Conservation (phyloP, 2,329 filamentous ascomycete species). For the Cladosporium sp. region DNA sequence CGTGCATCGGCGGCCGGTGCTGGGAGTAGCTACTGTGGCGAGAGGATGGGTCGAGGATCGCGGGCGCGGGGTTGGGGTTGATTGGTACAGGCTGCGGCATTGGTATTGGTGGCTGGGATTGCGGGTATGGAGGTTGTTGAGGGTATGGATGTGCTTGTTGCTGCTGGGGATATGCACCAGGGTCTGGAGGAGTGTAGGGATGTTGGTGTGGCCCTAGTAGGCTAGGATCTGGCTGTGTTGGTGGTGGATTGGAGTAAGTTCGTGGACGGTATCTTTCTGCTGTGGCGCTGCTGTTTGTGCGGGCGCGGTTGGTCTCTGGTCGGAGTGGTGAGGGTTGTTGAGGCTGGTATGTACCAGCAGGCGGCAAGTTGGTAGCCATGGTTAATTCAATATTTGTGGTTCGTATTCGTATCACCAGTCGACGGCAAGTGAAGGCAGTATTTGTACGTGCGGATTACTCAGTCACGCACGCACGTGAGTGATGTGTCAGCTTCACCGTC, state of each 20-base stretch:
- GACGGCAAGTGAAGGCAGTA: too few relatives aligned
- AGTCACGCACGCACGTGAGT: not conserved
- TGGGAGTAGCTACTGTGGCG: slow-evolving; percentile 6
- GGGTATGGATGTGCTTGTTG: not conserved
- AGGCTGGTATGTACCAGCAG: not conserved
- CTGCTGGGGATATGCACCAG: not conserved
- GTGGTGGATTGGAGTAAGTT: slow-evolving; percentile 7
- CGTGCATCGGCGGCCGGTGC: not conserved
- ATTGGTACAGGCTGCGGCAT: not conserved
- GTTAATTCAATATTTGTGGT: not conserved
- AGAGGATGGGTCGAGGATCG: not conserved
- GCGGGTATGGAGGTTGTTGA: not conserved
- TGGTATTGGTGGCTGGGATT: not conserved
- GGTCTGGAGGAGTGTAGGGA: not conserved
- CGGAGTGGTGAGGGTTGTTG: not conserved
- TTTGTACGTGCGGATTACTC: not conserved
- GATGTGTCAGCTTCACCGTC: not conserved
- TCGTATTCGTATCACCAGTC: too few relatives aligned
- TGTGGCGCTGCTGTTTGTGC: slow-evolving; percentile 5
- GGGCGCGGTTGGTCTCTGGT: not conserved
- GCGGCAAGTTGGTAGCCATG: not conserved
- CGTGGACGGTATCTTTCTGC: slow-evolving; percentile 7
- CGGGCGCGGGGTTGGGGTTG: not conserved
- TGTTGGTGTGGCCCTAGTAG: slow-evolving; percentile 6
- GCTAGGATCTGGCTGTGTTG: not conserved